These are phyloP conservation scores for Melaleuca quinquenervia DNA, from an alignment of 345 rosid species.

Conservation along the genomic window DNA sequence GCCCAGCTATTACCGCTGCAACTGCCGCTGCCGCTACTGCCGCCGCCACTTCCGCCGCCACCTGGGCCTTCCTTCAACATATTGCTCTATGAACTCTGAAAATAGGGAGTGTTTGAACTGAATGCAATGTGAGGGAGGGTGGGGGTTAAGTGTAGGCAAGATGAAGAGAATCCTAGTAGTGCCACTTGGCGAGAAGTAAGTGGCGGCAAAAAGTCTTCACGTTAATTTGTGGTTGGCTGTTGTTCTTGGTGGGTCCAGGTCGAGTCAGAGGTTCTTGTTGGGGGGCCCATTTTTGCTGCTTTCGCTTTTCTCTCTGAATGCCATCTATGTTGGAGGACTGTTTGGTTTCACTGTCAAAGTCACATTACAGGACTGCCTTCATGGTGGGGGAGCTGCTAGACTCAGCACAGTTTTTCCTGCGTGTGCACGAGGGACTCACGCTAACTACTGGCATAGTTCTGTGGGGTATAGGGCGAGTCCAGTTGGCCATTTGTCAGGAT, in stretches of 20 bases:
- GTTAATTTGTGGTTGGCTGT: constrained; percentile 49
- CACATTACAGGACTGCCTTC: neutral
- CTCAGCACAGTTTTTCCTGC: neutral
- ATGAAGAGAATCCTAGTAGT: constrained; percentile 18
- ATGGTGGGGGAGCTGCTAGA: neutral
- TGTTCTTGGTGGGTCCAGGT: constrained; percentile 16
- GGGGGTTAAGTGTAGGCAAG: constrained; percentile 10
- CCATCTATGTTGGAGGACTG: neutral
- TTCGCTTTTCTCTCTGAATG: neutral
- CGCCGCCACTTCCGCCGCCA: neutral
- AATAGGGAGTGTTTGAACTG: neutral
- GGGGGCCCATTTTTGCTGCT: constrained; percentile 9
- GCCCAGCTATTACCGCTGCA: constrained; percentile 34
- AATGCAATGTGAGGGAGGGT: neutral
- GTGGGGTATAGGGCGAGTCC: neutral
- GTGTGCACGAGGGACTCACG: neutral
- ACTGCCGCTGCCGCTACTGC: constrained; percentile 6
- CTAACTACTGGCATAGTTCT: neutral
- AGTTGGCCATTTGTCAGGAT: neutral
- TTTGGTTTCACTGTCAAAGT: neutral
- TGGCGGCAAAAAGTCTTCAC: constrained; percentile 24
- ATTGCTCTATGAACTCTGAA: neutral
- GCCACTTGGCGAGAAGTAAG: constrained; percentile 33
- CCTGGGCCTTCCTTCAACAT: constrained; percentile 61
- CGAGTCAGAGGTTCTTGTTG: neutral